These are phyloP conservation scores for Chlamydomonas sphaeroides DNA, from an alignment of 139 green algal species.

Conservation along the genomic window DNA sequence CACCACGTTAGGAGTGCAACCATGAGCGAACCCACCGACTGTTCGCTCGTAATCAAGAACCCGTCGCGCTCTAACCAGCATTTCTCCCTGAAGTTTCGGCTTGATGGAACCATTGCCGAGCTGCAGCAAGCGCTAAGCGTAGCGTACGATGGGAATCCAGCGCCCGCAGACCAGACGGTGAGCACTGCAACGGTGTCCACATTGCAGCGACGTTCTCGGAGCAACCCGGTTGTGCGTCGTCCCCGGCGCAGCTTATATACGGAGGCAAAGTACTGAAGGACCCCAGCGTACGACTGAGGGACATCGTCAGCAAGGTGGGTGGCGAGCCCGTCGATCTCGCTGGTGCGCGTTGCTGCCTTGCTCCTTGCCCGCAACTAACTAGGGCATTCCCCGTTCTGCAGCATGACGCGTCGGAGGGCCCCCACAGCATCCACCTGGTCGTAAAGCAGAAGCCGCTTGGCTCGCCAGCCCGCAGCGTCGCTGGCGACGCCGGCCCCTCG, in stretches of 20 bases:
- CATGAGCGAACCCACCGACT: too few species aligned
- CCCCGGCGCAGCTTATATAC: slow-evolving; percentile 75
- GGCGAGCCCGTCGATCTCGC: too few species aligned
- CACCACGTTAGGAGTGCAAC: too few species aligned
- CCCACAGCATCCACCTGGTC: slow-evolving; percentile 71
- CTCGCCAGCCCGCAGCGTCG: neutral
- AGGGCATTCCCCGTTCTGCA: slow-evolving; percentile 15
- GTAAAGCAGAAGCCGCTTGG: slow-evolving; percentile 52
- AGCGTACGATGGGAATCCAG: slow-evolving; percentile 47
- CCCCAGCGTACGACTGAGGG: neutral
- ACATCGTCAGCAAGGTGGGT: slow-evolving; percentile 52
- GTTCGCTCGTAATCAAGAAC: slow-evolving; percentile 56
- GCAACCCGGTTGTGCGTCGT: too few species aligned
- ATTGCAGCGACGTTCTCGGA: too few species aligned
- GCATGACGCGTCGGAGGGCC: slow-evolving; percentile 37
- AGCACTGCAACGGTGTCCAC: too few species aligned
- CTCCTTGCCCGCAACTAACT: neutral
- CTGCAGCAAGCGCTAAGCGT: slow-evolving; percentile 34
- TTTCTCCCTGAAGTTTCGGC: slow-evolving; percentile 32
- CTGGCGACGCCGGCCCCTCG: neutral
- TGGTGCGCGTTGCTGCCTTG: too few species aligned
- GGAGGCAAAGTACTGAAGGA: slow-evolving; percentile 74
- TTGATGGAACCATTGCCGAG: slow-evolving; percentile 46
- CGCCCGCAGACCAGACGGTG: slow-evolving; percentile 50
- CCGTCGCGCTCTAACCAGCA: slow-evolving; percentile 18